Evolutionary conservation across 805 yeast species (phyloP).

Genomic region (Pichia ethanolica): DNA sequence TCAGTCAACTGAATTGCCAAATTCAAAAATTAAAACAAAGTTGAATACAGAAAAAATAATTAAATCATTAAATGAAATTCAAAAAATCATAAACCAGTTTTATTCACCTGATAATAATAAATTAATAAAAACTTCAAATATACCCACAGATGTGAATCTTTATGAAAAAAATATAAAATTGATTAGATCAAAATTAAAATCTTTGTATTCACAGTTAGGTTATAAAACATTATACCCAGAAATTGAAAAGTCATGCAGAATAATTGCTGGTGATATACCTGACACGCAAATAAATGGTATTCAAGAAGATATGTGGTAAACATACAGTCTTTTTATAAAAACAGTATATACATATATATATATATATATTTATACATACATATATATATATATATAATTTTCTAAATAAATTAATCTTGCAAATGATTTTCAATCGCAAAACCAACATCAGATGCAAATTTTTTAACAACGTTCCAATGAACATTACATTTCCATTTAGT

Average conservation of each 20-base stretch:
- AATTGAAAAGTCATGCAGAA: slow-evolving; percentile 15
- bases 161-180: slow-evolving; percentile 23
- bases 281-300: slow-evolving; percentile 15
- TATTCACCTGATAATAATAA: slow-evolving; percentile 17
- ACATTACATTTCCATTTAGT: slow-evolving; percentile 76
- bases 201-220: slow-evolving; percentile 20
- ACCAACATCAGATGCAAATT: slow-evolving; percentile 54
- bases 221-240: slow-evolving; percentile 16
- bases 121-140: slow-evolving; percentile 18
- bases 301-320: slow-evolving; percentile 26
- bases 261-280: slow-evolving; percentile 24
- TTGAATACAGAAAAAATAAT: slow-evolving; percentile 5
- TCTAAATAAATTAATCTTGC: slow-evolving; percentile 8
- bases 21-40: neutral
- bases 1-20: slow-evolving; percentile 1
- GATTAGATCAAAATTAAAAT: slow-evolving; percentile 22
- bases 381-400: neutral
- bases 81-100: slow-evolving; percentile 16
- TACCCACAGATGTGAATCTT: slow-evolving; percentile 21
- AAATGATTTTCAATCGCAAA: slow-evolving; percentile 63
- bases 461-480: slow-evolving; percentile 55
- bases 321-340: too few relatives aligned
- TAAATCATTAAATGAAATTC: slow-evolving; percentile 8
- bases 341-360: neutral
- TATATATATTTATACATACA: neutral